These are phyloP conservation scores for Candida tetrigidarum DNA, from an alignment of 1,139 yeast species.

Conservation along the genomic window DNA sequence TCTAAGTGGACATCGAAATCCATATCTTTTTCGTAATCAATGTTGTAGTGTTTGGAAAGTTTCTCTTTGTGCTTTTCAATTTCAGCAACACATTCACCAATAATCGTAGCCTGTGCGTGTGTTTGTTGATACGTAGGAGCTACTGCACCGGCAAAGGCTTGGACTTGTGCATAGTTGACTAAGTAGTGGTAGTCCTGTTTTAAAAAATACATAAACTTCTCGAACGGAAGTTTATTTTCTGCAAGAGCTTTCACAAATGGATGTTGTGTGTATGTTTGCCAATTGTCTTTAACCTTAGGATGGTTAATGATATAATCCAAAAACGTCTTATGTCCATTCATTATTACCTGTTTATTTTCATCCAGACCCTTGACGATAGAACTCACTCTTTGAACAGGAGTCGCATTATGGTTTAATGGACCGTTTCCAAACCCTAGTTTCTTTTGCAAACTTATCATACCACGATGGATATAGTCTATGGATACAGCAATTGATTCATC, in stretches of 20 bases:
- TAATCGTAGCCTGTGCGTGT: slow-evolving; percentile 53
- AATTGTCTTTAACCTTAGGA: slow-evolving; percentile 54
- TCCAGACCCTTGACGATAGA: slow-evolving; percentile 14
- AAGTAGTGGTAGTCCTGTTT: slow-evolving; percentile 77
- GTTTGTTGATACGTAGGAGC: slow-evolving; percentile 61
- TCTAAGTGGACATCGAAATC: slow-evolving; percentile 40
- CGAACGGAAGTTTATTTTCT: slow-evolving; percentile 50
- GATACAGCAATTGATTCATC: slow-evolving; percentile 56
- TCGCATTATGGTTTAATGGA: slow-evolving; percentile 65
- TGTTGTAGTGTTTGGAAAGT: slow-evolving; percentile 47
- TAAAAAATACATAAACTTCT: slow-evolving; percentile 59
- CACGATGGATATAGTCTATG: slow-evolving; percentile 69
- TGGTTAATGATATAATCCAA: slow-evolving; percentile 59
- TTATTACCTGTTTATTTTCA: slow-evolving; percentile 1
- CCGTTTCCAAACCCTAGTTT: slow-evolving; percentile 68
- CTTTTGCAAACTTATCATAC: slow-evolving; percentile 44
- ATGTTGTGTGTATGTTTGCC: slow-evolving; percentile 67
- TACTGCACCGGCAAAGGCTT: slow-evolving; percentile 64
- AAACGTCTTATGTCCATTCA: slow-evolving; percentile 10
- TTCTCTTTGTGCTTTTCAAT: slow-evolving; percentile 58
- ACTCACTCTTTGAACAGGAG: slow-evolving; percentile 21
- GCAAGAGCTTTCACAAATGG: slow-evolving; percentile 62
- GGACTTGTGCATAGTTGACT: slow-evolving; percentile 69
- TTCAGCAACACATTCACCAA: slow-evolving; percentile 59
- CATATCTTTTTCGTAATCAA: slow-evolving; percentile 48